A percentile compares a stretch with the other conserved stretches of the same genome.
Conservation (phyloP, 2,329 filamentous ascomycete species). For the Paecilomyces sp. region DNA sequence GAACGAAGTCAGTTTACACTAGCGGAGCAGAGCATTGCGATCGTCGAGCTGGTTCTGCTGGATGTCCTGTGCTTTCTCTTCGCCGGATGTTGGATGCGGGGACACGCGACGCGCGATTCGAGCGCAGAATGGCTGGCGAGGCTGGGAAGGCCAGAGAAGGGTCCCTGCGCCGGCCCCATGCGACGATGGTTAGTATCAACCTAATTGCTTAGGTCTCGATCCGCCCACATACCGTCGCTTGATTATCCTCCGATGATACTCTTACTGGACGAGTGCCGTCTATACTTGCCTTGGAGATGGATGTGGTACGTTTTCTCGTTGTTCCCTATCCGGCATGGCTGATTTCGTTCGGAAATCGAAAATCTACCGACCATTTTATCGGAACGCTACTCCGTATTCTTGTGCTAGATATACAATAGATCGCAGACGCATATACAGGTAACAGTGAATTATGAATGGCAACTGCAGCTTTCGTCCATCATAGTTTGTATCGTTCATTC, state of each 20-base stretch:
- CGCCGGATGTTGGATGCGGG: conserved; percentile 14
- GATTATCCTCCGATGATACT: neutral
- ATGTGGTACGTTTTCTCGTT: neutral
- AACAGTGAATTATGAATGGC: neutral
- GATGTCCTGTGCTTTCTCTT: conserved; percentile 6
- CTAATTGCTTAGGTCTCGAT: neutral
- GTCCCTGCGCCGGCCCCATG: conserved; percentile 4
- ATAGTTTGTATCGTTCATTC: neutral
- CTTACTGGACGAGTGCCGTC: neutral
- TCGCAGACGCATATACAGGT: neutral
- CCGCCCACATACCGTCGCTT: neutral
- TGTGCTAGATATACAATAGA: neutral
- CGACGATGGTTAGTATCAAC: neutral
- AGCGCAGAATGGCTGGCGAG: conserved; percentile 1
- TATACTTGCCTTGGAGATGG: neutral
- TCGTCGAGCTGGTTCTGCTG: neutral
- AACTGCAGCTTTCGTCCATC: neutral
- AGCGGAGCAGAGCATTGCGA: neutral
- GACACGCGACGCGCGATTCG: conserved; percentile 9
- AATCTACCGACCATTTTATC: too few species aligned
- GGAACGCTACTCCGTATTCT: too few species aligned
- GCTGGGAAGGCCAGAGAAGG: neutral
- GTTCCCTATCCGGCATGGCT: neutral
- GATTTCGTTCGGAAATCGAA: neutral
- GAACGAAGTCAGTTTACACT: neutral